Conservation (phyloP, 768 basidiomycete species). For the Panellus pusillus region DNA sequence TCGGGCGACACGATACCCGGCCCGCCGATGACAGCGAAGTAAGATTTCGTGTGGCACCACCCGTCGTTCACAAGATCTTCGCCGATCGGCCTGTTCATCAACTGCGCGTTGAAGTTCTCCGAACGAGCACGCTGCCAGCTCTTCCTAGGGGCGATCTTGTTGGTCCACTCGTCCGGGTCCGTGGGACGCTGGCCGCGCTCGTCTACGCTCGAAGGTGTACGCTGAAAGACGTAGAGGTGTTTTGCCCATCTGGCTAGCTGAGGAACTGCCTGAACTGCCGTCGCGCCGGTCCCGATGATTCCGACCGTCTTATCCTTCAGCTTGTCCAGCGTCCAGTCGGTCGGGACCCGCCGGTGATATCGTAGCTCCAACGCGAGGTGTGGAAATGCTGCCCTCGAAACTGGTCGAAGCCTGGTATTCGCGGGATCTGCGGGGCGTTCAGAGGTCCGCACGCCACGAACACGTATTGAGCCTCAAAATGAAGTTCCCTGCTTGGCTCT, state of each 20-base stretch:
- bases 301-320: slow-evolving; percentile 18
- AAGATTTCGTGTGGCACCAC: background rate
- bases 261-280: slow-evolving; percentile 21
- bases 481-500: background rate
- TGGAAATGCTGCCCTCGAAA: slow-evolving; percentile 14
- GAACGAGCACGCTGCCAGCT: slow-evolving; percentile 17
- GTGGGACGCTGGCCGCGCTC: slow-evolving; percentile 17
- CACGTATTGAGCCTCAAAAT: background rate
- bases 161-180: slow-evolving; percentile 6
- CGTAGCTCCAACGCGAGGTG: slow-evolving; percentile 21
- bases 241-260: slow-evolving; percentile 18
- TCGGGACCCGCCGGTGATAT: slow-evolving; percentile 4
- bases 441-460: background rate
- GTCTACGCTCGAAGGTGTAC: slow-evolving; percentile 19
- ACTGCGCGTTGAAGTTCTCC: slow-evolving; percentile 10
- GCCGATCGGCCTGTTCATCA: background rate
- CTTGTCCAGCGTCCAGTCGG: slow-evolving; percentile 2
- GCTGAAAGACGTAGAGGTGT: slow-evolving; percentile 22
- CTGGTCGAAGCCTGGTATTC: slow-evolving; percentile 2
- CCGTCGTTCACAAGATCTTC: slow-evolving; percentile 12
- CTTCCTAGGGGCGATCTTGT: slow-evolving; percentile 4
- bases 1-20: slow-evolving; percentile 9
- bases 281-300: slow-evolving; percentile 21
- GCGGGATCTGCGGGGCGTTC: slow-evolving; percentile 14
- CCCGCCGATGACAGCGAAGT: slow-evolving; percentile 3